Base-by-base conservation (phyloP, 352 stramenopile species). In the Blastocystis sp. region DNA sequence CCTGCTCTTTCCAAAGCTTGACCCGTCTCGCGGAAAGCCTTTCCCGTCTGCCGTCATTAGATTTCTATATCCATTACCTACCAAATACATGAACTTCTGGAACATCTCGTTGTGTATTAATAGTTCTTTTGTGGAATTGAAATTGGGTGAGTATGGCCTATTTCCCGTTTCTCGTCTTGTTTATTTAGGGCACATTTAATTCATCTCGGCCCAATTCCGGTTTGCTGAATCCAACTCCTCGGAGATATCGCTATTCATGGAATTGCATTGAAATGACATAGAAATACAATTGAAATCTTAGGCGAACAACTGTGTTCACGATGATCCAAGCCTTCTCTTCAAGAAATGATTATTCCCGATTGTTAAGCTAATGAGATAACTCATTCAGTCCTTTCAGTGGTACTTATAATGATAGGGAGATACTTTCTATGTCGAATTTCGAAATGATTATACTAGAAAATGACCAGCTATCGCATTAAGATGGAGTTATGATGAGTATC, bases 1-100 rank as follows among this genome's bases (percentile, higher is more conserved):
- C 95, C 95, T 39, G 96, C 91, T 69, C 95, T 93, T 90, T 98
- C 95, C 24, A 98, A 89, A 42, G 94, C 94, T 92, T 98, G 95
- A 88, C 95, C 95, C 58, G 95, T 98, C 92, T 98, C 95, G 69
- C 95, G 93, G 78, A 98, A 92, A 78, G 93, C 93, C 74, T 94
- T 93, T 85, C 94, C 94, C 4, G 65, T 52, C 77, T 87, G 54
- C 21, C 6, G 19, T 6, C 39, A 42, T 67, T 66, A 37, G 46
- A 19, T 21, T 65, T 43, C 19, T n/a, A 37, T 27, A 19, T 16
- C 42, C 12, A 14, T 0, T 12, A 16, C 32, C 16, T 83, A 83
- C 71, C 71, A 66, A 65, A 67, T 66, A 67, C 3, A 56, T 56
- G 43, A 83, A 83, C 71, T 83, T 83, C 29, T 66, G 43, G 71